Percentiles rank a stretch among this genome's conserved stretches.
phyloP scores from a whole-genome alignment of 1,284 basidiomycete species.

The Naganishia sp. region DNA sequence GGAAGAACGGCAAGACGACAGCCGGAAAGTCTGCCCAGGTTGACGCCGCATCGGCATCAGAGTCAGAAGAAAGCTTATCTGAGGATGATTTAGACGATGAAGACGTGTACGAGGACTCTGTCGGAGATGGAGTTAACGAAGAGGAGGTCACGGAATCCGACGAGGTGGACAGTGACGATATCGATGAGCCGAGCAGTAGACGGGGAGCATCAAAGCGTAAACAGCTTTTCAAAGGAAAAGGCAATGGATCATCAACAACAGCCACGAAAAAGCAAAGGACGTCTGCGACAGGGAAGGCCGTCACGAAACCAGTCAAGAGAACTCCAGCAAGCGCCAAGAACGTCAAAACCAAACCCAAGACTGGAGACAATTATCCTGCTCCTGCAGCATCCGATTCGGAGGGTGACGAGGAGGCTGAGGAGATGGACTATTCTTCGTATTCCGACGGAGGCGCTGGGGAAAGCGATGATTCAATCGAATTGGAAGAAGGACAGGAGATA shows the following conservation, averaged over 20 bases:
- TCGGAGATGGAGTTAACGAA: constrained; percentile 20
- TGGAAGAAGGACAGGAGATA: constrained; percentile 61
- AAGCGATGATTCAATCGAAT: constrained; percentile 64
- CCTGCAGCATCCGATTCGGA: constrained; percentile 20
- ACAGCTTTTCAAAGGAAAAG: background rate
- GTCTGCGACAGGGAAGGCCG: constrained; percentile 5
- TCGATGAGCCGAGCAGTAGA: constrained; percentile 29
- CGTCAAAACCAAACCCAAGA: constrained; percentile 2
- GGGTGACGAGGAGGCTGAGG: constrained; percentile 43
- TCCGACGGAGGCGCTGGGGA: constrained; percentile 50
- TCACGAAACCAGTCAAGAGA: constrained; percentile 6
- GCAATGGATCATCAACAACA: constrained; percentile 19
- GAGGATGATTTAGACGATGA: constrained; percentile 17
- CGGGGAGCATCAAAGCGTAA: constrained; percentile 32
- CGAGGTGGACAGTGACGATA: constrained; percentile 35
- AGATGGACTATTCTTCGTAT: constrained; percentile 41
- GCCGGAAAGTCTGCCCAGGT: background rate
- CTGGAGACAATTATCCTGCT: constrained; percentile 14
- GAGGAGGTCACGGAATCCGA: constrained; percentile 34
- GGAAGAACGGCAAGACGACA: background rate
- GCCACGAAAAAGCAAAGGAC: constrained; percentile 28
- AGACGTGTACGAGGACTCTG: constrained; percentile 3
- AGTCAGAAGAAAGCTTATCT: background rate
- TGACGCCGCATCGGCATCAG: background rate
- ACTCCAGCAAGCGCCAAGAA: constrained; percentile 32